These are phyloP conservation scores for Pelomyxa schiedti DNA, from an alignment of 78 protist species.

Conservation along the genomic window DNA sequence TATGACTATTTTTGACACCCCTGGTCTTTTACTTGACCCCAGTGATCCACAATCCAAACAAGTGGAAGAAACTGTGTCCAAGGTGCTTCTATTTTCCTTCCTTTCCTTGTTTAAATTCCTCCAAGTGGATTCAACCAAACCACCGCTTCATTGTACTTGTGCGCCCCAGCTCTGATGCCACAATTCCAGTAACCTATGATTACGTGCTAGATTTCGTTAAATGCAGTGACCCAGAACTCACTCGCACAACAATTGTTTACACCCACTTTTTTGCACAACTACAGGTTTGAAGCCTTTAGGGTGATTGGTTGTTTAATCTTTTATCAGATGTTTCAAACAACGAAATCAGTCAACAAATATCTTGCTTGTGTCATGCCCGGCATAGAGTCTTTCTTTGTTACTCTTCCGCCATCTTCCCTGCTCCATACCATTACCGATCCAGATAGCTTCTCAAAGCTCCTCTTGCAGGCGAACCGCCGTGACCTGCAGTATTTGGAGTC, in stretches of 20 bases:
- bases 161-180: background rate
- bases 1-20: conserved; percentile 41
- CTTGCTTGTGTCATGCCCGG: conserved; percentile 17
- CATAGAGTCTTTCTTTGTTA: conserved; percentile 30
- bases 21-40: conserved; percentile 21
- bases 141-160: background rate
- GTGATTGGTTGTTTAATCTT: no score
- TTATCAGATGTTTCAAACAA: conserved; percentile 13
- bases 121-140: background rate
- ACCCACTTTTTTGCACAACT: conserved; percentile 14
- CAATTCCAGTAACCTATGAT: background rate
- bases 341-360: conserved; percentile 13
- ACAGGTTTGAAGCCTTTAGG: no score
- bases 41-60: background rate
- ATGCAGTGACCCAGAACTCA: conserved; percentile 40
- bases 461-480: background rate
- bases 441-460: background rate
- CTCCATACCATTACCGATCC: conserved; percentile 5
- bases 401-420: conserved; percentile 19
- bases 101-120: no score
- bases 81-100: no score
- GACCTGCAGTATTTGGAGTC: conserved; percentile 31
- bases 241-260: conserved; percentile 36
- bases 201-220: conserved; percentile 28
- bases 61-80: background rate